Base-by-base conservation (phyloP, 768 basidiomycete species). In the Xerocomus spinulosus region DNA sequence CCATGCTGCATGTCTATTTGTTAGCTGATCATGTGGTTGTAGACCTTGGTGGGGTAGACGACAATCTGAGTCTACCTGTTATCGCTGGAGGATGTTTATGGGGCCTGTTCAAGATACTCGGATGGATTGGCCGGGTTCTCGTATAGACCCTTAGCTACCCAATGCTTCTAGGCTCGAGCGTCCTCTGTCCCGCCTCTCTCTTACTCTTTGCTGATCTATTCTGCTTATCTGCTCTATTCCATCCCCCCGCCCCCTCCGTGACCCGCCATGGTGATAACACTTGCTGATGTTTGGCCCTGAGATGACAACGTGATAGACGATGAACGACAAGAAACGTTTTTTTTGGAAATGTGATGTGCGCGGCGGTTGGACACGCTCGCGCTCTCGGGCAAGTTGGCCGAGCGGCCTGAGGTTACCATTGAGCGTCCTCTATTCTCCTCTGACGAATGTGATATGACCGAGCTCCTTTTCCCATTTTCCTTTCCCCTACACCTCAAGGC, bases 1-100 rank as follows among this genome's bases (percentile, higher is more conserved):
- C 2, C 44, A 14, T 38, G 32, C 8, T 54, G 8, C 46, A 46
- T 42, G 24, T 46, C 4, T 24, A 40, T 43, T 57, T 29, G 57
- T n/a, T 0, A 3, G 8, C 24, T 21, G 25, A 7, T 43, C 36
- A 32, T 41, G 42, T 32, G 38, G 25, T 0, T 25, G 12, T 34
- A 95, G 91, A 94, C 64, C 73, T 95, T 3, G 91, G 91, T 15
- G 78, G 77, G 0, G 62, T 92, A 32, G 93, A 96, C 59, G 93
- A 96, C 61, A 95, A 96, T 63, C 66, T 96, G 21, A 94, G 90
- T 8, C 69, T 96, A 21, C 93, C 93, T 4, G 82, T 95, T 60
- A 80, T 94, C 46, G 83, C 90, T 6, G 92, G 92, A 3, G 87
- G 81, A 2, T 75, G 79, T 54, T 63, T 84, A 25, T 84, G 80